Evolutionary conservation across 2,329 filamentous ascomycete genomes (phyloP), one percentile per base, ranked within the genome.

Genomic region (Fusarium sp.): DNA sequence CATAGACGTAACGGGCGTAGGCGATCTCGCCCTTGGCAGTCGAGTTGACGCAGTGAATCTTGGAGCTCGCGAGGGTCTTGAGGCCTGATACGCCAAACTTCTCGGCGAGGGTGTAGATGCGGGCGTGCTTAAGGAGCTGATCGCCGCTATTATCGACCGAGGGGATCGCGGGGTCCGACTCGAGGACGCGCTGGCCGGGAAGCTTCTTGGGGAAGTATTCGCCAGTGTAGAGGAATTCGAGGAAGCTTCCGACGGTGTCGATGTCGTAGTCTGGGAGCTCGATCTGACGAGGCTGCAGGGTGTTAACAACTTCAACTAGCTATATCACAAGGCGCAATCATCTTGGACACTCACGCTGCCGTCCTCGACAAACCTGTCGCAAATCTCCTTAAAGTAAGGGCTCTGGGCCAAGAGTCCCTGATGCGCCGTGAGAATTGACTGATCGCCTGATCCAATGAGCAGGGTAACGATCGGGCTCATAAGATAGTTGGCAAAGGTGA

Each of bases 41-140:
- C 51, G 92, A 94, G 79, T 95, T 92, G 78, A 97, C 93, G 81
- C 94, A 94, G 86, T 98, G 94, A 78, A 98, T 98, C 87, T 98
- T 98, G 80, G 90, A 91, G 80, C 93, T 93, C 3, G 95, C 92
- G 31, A 98, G 90, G 20, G 87, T 89, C 82, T 93, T 94, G 71
- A 98, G 90, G 11, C 86, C 85, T 1, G 86, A 83, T 56, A 94
- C 84, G 44, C 90, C 89, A 70, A 96, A 91, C 83, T 93, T 94
- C 77, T 95, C 92, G 27, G 94, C 95, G 27, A 98, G 87, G 0
- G 94, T 98, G 86, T 98, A 98, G 73, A 98, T 90, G 72, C 93
- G 92, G 24, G 95, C 95, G 81, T 98, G 95, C 79, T 93, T 94
- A 70, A 98, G 90, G 20, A 98, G 91, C 79, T 96, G 93, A 16